These are phyloP conservation scores for Myxozyma neglecta DNA, from an alignment of 805 yeast genomes.

Conservation along the genomic window DNA sequence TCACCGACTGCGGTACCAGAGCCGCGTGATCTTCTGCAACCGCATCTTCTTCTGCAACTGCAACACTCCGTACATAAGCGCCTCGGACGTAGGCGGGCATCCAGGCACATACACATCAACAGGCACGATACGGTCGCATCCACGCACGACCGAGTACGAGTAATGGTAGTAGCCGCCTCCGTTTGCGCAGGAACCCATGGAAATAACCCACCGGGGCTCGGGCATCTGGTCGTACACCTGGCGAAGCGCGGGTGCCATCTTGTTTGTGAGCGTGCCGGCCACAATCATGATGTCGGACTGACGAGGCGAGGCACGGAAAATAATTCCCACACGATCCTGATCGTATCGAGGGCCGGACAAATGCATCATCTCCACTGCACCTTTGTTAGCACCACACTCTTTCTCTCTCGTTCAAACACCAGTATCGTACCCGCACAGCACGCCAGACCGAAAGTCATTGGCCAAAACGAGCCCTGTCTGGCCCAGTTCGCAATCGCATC, in stretches of 20 bases:
- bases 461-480: slow-evolving; percentile 89
- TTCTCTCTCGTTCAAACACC: no score
- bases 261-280: slow-evolving; percentile 87
- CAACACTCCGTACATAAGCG: slow-evolving; percentile 86
- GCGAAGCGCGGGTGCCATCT: slow-evolving; percentile 91
- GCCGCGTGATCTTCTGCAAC: slow-evolving; percentile 72
- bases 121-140: slow-evolving; percentile 85
- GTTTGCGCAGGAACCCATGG: slow-evolving; percentile 93
- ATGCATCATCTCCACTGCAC: slow-evolving; percentile 84
- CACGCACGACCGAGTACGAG: slow-evolving; percentile 84
- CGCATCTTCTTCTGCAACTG: slow-evolving; percentile 89
- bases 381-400: background rate
- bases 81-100: slow-evolving; percentile 90
- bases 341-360: slow-evolving; percentile 87
- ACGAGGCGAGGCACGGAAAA: slow-evolving; percentile 91
- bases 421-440: slow-evolving; percentile 87
- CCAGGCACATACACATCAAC: slow-evolving; percentile 92
- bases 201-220: slow-evolving; percentile 90
- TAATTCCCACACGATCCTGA: slow-evolving; percentile 88
- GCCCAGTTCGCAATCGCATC: slow-evolving; percentile 90
- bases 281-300: slow-evolving; percentile 91
- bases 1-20: slow-evolving; percentile 41
- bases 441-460: slow-evolving; percentile 86
- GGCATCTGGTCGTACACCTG: slow-evolving; percentile 95
- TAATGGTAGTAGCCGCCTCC: slow-evolving; percentile 94